Conservation (phyloP, 31 red algal genomes). For the Odonthalia washingtoniensis region DNA sequence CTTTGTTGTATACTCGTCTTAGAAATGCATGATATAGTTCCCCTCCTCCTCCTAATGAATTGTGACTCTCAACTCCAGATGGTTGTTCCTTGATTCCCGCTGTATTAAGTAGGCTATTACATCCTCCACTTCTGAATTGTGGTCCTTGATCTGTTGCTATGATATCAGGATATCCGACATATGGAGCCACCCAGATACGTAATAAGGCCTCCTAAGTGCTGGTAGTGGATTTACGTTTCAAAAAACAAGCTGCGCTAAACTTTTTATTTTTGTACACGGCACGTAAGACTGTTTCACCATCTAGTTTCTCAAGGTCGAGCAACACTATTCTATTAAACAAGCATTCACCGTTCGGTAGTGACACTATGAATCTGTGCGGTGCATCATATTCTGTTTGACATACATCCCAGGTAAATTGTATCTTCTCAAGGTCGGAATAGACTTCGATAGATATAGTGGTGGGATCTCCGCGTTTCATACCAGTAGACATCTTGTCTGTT, state of each 20-base stretch:
- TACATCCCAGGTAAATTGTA: neutral
- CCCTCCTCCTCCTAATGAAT: neutral
- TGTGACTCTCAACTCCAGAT: neutral
- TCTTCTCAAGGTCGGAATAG: neutral
- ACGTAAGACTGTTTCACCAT: too few relatives aligned
- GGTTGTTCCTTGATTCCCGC: neutral
- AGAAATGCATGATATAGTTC: neutral
- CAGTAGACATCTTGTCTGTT: neutral
- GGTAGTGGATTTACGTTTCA: neutral
- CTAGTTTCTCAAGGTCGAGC: neutral
- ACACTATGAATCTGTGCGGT: neutral
- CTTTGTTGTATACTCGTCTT: neutral
- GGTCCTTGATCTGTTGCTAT: neutral
- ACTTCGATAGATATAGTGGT: neutral
- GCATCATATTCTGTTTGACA: neutral
- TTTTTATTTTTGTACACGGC: neutral
- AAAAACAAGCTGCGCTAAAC: neutral
- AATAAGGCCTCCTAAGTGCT: neutral
- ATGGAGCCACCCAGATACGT: neutral
- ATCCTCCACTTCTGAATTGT: neutral
- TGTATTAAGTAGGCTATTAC: neutral
- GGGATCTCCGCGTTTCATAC: neutral
- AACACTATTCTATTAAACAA: neutral
- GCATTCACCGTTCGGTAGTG: neutral
- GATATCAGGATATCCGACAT: neutral